Base-by-base conservation (phyloP, 225 moss, liverwort and hornwort genomes). In the Polytrichum formosum region DNA sequence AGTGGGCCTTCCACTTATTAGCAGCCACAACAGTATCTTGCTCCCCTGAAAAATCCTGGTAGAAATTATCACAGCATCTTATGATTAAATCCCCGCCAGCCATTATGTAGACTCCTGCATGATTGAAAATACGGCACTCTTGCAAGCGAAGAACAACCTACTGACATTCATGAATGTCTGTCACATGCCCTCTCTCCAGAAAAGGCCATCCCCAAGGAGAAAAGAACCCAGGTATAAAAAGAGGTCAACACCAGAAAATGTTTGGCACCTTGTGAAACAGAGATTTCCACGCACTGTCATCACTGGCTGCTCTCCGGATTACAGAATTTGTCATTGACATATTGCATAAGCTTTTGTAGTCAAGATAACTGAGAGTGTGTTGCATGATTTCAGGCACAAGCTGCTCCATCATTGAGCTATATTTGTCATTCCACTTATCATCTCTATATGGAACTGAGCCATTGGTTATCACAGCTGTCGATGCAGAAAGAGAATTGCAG, bases 311-410 rank as follows among this genome's bases (percentile, higher is more conserved):
- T 78, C 85, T 74, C 58, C 88, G 79, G 79, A 88, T 82, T 5
- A 82, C 85, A 26, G 85, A 85, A 71, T 85, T 85, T 18, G 88
- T 85, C 85, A 82, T 85, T 9, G 88, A 88, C 65, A 88, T 85
- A 63, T 77, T 76, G 76, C 88, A 88, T 18, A 88, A 76, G 26
- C 88, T 88, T 68, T 74, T 77, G 75, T 85, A 85, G 65, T 88
- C 88, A 73, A 88, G 78, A 68, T 88, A 88, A 71, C 82, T 85
- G 72, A 88, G 76, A 53, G 88, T 85, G 46, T 88, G 88, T 66
- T 88, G 88, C 68, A 85, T 88, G 56, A 88, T 88, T 67, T 88
- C 88, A 4, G 88, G 88, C 35, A 88, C 88, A 66, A 88, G 85
- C 70, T 88, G 84, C 77, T 88, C 88, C 33, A 88, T 82, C 82